Percentiles rank a stretch among this genome's conserved stretches.
Conservation (phyloP, 2,329 filamentous ascomycete species). For the Verticillium klebahnii region DNA sequence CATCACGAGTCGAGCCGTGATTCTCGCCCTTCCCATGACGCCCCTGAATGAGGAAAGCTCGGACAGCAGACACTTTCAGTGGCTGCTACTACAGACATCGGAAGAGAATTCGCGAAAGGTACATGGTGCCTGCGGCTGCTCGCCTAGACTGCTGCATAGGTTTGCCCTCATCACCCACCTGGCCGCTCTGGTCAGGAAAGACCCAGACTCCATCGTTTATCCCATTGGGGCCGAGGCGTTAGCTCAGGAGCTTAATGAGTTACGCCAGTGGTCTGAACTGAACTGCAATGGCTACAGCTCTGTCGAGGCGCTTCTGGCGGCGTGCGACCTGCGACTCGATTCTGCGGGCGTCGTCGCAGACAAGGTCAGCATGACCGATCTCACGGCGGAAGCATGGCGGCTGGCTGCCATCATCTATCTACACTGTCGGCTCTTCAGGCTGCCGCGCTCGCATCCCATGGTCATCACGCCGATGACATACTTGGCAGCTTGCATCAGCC, state of each 20-base stretch:
- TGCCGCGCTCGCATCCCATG: constrained; percentile 30
- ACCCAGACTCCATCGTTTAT: constrained; percentile 23
- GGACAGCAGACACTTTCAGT: constrained; percentile 28
- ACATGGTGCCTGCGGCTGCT: constrained; percentile 37
- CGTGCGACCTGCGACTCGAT: neutral
- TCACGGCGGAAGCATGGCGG: constrained; percentile 37
- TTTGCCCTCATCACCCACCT: constrained; percentile 33
- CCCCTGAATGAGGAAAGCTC: constrained; percentile 19
- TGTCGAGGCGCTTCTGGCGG: neutral
- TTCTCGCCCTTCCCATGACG: constrained; percentile 35
- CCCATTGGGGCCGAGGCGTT: constrained; percentile 24
- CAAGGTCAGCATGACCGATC: constrained; percentile 28
- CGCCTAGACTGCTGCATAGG: constrained; percentile 30
- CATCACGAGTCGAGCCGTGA: constrained; percentile 32
- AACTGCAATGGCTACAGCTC: neutral
- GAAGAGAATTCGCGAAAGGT: constrained; percentile 29
- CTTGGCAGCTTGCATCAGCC: constrained; percentile 29
- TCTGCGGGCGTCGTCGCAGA: constrained; percentile 2
- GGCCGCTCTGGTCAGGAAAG: constrained; percentile 27
- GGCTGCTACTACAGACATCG: constrained; percentile 31
- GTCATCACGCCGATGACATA: constrained; percentile 26
- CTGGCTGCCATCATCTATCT: constrained; percentile 32
- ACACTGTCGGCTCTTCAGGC: constrained; percentile 30
- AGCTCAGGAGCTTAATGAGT: constrained; percentile 16
- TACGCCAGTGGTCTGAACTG: constrained; percentile 10